Evolutionary conservation across 1,139 yeast species (phyloP).

Genomic region (Yamadazyma diospyri): DNA sequence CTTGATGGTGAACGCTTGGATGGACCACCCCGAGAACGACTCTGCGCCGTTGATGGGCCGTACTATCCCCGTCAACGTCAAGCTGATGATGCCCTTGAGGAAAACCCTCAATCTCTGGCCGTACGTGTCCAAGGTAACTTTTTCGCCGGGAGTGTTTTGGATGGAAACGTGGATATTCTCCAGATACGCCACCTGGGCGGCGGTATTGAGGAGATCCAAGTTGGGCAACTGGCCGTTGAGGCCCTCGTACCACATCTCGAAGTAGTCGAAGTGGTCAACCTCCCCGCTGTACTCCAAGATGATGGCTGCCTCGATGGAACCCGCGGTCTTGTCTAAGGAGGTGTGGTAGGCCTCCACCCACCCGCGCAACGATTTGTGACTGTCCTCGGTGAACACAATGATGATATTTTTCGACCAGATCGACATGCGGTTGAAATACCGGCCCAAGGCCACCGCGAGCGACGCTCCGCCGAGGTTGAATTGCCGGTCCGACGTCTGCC

Average conservation of each 20-base stretch:
- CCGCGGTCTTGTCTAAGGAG: constrained; percentile 84
- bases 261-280: constrained; percentile 65
- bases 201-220: constrained; percentile 82
- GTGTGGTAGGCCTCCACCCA: constrained; percentile 98
- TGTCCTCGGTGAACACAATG: constrained; percentile 75
- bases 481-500: constrained; percentile 60
- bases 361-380: constrained; percentile 63
- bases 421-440: constrained; percentile 81
- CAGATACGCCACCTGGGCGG: constrained; percentile 64
- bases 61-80: constrained; percentile 68
- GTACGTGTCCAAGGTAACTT: constrained; percentile 45
- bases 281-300: constrained; percentile 75
- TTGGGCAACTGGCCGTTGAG: constrained; percentile 95
- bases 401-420: constrained; percentile 95
- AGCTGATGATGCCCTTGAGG: constrained; percentile 58
- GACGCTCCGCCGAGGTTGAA: constrained; percentile 80
- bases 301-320: constrained; percentile 88
- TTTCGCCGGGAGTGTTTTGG: constrained; percentile 53
- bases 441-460: constrained; percentile 65
- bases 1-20: constrained; percentile 80
- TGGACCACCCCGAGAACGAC: constrained; percentile 94
- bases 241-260: constrained; percentile 82
- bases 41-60: constrained; percentile 69
- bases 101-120: constrained; percentile 58
- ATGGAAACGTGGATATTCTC: constrained; percentile 71